These are phyloP conservation scores for Pleoardoris graminearum DNA, from an alignment of 2,329 filamentous ascomycete genomes.

Conservation along the genomic window DNA sequence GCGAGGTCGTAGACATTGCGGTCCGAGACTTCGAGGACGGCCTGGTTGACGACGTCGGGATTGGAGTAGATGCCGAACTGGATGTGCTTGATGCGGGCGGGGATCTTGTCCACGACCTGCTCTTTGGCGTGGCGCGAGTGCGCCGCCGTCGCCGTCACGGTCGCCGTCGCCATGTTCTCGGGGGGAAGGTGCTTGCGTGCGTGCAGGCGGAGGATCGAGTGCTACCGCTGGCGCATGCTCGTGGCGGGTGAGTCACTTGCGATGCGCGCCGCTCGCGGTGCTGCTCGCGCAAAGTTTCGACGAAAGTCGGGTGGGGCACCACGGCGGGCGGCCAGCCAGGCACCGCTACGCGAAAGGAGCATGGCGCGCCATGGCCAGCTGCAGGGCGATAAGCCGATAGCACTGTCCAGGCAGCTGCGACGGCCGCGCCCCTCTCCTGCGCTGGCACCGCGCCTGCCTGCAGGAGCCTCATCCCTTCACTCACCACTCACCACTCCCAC, in stretches of 20 bases:
- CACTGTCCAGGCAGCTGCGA: conserved; percentile 18
- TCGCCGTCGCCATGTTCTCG: conserved; percentile 11
- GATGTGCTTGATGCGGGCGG: conserved; percentile 89
- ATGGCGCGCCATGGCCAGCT: neutral
- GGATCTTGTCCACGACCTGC: conserved; percentile 85
- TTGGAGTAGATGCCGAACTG: conserved; percentile 94
- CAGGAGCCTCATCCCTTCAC: neutral
- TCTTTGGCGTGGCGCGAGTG: conserved; percentile 63
- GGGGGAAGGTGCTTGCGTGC: neutral
- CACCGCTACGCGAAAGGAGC: neutral
- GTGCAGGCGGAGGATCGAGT: neutral
- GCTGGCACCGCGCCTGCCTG: conserved; percentile 8
- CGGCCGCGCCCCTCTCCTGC: conserved; percentile 9
- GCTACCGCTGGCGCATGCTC: conserved; percentile 5
- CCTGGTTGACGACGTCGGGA: conserved; percentile 93
- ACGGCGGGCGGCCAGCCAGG: neutral
- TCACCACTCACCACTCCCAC: neutral
- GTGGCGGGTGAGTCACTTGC: conserved; percentile 3
- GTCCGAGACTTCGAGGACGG: conserved; percentile 92
- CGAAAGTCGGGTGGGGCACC: conserved; percentile 11
- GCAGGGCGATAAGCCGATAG: conserved; percentile 10
- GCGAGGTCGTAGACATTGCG: conserved; percentile 90
- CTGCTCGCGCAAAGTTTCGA: conserved; percentile 6
- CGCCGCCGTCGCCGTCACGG: conserved; percentile 2
- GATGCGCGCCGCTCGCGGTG: neutral